phyloP scores from a whole-genome alignment of 106 monocot genomes.

The Posidonia australis region DNA sequence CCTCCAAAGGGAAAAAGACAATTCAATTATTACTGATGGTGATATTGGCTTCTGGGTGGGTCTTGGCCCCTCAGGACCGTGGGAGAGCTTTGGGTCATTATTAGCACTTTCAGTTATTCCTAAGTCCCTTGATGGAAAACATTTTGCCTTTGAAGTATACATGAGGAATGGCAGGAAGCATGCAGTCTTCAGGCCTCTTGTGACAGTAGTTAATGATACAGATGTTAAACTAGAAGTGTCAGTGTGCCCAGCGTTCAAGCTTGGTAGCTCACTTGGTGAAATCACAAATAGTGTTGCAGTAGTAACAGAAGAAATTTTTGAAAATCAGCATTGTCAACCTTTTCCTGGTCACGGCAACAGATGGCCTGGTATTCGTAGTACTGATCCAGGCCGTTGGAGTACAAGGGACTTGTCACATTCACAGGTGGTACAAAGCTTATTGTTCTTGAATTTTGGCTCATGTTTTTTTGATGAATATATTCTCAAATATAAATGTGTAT shows the following conservation, averaged over 20 bases:
- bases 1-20: conserved; percentile 20
- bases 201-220: conserved; percentile 56
- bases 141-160: conserved; percentile 71
- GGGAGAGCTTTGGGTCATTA: conserved; percentile 69
- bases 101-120: conserved; percentile 59
- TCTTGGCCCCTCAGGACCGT: conserved; percentile 63
- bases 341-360: conserved; percentile 51
- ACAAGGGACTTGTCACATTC: conserved; percentile 63
- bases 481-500: background rate
- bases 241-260: conserved; percentile 36
- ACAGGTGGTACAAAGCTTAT: conserved; percentile 43
- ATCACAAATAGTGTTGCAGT: conserved; percentile 7
- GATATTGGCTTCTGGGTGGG: conserved; percentile 72
- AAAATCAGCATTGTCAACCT: conserved; percentile 68
- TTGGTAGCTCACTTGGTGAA: conserved; percentile 12
- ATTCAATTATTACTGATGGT: conserved; percentile 18
- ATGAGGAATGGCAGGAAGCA: conserved; percentile 74
- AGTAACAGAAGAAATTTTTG: conserved; percentile 64
- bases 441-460: background rate
- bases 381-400: conserved; percentile 53
- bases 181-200: conserved; percentile 72
- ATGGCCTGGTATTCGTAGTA: conserved; percentile 15
- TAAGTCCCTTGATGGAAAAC: conserved; percentile 46
- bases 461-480: background rate
- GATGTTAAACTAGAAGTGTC: conserved; percentile 74